Conservation (phyloP, 2,329 filamentous ascomycete species). For the Aspergillus eucalypticola region DNA sequence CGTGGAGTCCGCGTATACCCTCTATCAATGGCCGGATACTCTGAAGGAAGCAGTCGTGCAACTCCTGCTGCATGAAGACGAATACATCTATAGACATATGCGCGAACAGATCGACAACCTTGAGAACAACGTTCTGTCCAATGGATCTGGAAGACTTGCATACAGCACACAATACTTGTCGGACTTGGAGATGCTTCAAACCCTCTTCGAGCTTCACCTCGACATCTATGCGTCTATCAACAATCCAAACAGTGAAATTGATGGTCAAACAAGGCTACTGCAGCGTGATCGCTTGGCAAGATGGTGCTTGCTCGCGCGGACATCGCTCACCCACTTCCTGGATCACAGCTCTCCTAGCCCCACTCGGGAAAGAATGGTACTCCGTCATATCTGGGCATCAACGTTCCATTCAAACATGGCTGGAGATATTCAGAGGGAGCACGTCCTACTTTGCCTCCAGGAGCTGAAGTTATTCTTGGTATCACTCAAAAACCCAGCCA, state of each 20-base stretch:
- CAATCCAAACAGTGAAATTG: slow-evolving; percentile 59
- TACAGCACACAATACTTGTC: slow-evolving; percentile 36
- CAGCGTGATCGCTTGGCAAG: slow-evolving; percentile 61
- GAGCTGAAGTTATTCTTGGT: slow-evolving; percentile 61
- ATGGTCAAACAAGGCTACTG: slow-evolving; percentile 50
- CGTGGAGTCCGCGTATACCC: slow-evolving; percentile 52
- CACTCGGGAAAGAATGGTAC: slow-evolving; percentile 46
- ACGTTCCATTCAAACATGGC: slow-evolving; percentile 62
- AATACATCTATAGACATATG: slow-evolving; percentile 51
- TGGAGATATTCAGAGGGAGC: slow-evolving; percentile 57
- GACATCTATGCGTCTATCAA: slow-evolving; percentile 66
- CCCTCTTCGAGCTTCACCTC: slow-evolving; percentile 67
- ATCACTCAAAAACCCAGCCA: slow-evolving; percentile 48
- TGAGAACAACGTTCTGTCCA: slow-evolving; percentile 30
- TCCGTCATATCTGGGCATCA: slow-evolving; percentile 68
- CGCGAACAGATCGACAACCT: slow-evolving; percentile 33
- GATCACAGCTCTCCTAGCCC: slow-evolving; percentile 31
- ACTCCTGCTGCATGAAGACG: slow-evolving; percentile 56
- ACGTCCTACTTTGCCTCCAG: slow-evolving; percentile 62
- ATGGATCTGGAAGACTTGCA: slow-evolving; percentile 14
- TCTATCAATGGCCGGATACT: slow-evolving; percentile 56
- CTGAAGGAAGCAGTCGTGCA: slow-evolving; percentile 58
- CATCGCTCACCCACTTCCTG: slow-evolving; percentile 50
- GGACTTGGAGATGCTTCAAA: slow-evolving; percentile 57
- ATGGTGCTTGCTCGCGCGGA: slow-evolving; percentile 61